Evolutionary conservation across 2,329 filamentous ascomycete genomes (phyloP).

Genomic region (Nakataea oryzae): DNA sequence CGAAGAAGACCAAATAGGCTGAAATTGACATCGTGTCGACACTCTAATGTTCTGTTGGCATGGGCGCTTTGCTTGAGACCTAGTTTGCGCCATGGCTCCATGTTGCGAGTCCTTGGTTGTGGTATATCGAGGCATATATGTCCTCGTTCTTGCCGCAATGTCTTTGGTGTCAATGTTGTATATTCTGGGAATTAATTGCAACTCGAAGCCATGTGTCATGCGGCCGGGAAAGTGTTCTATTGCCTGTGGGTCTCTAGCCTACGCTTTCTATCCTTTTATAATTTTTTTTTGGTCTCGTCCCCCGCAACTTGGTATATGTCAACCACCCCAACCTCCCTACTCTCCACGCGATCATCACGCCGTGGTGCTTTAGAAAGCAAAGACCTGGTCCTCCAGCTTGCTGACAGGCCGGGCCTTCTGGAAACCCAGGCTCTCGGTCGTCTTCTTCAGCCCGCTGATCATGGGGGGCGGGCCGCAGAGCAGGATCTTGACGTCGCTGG

Average conservation of each 20-base stretch:
- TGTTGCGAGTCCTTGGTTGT: no score
- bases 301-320: not conserved
- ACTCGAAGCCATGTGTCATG: not conserved
- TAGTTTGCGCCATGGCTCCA: no score
- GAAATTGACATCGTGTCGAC: no score
- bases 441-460: constrained; percentile 95
- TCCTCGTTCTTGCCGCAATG: not conserved
- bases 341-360: not conserved
- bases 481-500: constrained; percentile 82
- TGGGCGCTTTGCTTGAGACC: no score
- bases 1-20: constrained; percentile 7
- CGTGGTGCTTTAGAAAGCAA: constrained; percentile 58
- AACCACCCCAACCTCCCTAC: not conserved
- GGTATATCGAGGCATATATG: no score
- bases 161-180: not conserved
- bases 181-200: not conserved
- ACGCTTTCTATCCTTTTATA: not conserved
- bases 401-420: constrained; percentile 88
- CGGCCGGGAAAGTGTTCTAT: not conserved
- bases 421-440: constrained; percentile 78
- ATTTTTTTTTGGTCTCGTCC: not conserved
- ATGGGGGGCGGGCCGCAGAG: constrained; percentile 95
- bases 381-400: constrained; percentile 97
- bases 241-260: not conserved
- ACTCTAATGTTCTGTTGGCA: no score